Base-by-base conservation (phyloP, 164 flowering plant genomes). In the Warburgia ugandensis region DNA sequence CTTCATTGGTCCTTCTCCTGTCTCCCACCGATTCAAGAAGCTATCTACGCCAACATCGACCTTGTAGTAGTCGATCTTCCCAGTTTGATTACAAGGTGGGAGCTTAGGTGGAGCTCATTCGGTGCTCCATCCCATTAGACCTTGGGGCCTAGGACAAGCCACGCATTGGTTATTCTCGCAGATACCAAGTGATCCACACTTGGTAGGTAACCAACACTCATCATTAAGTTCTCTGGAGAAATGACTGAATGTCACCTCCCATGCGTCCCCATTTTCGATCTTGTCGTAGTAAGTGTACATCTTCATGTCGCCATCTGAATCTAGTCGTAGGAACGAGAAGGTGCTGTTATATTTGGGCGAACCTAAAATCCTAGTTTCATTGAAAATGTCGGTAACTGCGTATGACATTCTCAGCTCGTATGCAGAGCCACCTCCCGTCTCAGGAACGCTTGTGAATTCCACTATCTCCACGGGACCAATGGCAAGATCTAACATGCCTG, bases 331-430 rank as follows among this genome's bases (percentile, higher is more conserved):
- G 33, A 64, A 53, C 2, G 77, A 50, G 1, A 58, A 58, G 0
- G 80, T 71, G 50, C 56, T 59, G 37, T 78, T 76, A 50, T 62
- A 73, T 32, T 71, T 75, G 20, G 80, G 75, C 22, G 77, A 56
- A 0, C 66, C 47, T n/a, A 76, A 28, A 29, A 57, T 54, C 1
- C 1, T 14, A 0, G 53, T 19, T 4, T 62, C 68, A 4, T 28
- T 19, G 1, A 42, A 17, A 0, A 60, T 45, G 21, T 53, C 53
- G 29, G 22, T 43, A 2, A 48, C 6, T 32, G 40, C 35, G 29
- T 23, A 50, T 12, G 23, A 20, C 3, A 45, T 57, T 6, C 19
- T 36, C 1, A 73, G 48, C 47, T 63, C 64, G 44, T 56, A 63
- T 6, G 66, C 67, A 21, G 19, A 60, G 16, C 42, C 56, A 23